Percentiles rank a stretch among this genome's conserved stretches.
Evolutionary conservation across 2,329 filamentous ascomycete genomes (phyloP).

Genomic region (Chrysoporthe puriensis): DNA sequence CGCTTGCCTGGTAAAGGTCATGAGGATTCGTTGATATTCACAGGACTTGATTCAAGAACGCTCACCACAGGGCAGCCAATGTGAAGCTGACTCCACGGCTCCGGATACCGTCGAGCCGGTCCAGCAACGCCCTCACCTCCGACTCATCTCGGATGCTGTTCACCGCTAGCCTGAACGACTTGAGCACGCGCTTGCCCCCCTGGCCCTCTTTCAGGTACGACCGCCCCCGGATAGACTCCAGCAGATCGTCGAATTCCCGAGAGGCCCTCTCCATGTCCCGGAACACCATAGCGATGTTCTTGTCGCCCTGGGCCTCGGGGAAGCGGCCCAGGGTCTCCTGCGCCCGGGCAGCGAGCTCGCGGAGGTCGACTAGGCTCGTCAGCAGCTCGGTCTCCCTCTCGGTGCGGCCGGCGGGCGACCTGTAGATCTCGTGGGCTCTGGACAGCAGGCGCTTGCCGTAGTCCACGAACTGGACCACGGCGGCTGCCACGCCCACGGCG

Average conservation of each 20-base stretch:
- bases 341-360: not conserved
- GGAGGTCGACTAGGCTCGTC: not conserved
- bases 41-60: no score
- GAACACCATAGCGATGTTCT: not conserved
- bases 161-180: not conserved
- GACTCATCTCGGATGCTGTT: not conserved
- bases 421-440: not conserved
- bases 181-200: not conserved
- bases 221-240: not conserved
- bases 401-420: not conserved
- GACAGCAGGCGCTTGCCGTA: conserved; percentile 5
- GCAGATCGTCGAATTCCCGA: not conserved
- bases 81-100: not conserved
- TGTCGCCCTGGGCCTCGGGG: not conserved
- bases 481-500: not conserved
- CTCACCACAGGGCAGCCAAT: not conserved
- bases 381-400: not conserved
- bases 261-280: not conserved
- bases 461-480: conserved; percentile 13
- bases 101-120: not conserved
- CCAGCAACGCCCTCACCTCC: not conserved
- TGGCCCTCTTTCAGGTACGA: not conserved
- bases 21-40: not conserved
- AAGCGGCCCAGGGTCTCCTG: not conserved
- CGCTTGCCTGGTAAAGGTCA: not conserved